These are phyloP conservation scores for Colletotrichum navitas DNA, from an alignment of 2,329 filamentous ascomycete species.

Conservation along the genomic window DNA sequence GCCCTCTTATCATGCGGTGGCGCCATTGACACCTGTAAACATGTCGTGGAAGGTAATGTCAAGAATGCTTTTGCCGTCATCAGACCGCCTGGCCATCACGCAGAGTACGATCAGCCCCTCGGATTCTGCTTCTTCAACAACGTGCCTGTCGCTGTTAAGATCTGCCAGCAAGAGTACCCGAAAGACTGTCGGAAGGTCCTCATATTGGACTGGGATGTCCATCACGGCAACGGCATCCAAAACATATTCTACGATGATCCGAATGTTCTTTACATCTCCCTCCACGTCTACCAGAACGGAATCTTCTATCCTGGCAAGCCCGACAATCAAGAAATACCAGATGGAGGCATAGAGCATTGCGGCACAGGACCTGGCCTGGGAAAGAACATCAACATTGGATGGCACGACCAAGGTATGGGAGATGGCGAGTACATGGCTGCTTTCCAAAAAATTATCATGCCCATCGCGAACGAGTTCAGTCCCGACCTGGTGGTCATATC, in stretches of 20 bases:
- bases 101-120: conserved; percentile 86
- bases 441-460: conserved; percentile 97
- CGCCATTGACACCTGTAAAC: conserved; percentile 94
- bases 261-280: conserved; percentile 94
- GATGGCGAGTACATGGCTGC: conserved; percentile 97
- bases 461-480: conserved; percentile 91
- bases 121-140: conserved; percentile 99
- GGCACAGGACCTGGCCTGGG: conserved; percentile 68
- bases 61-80: conserved; percentile 98
- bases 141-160: conserved; percentile 89
- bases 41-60: conserved; percentile 84
- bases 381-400: conserved; percentile 76
- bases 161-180: conserved; percentile 86
- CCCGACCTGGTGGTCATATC: conserved; percentile 96
- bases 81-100: conserved; percentile 94
- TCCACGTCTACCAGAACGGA: conserved; percentile 89
- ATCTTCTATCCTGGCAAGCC: conserved; percentile 84
- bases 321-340: conserved; percentile 67
- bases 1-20: conserved; percentile 89
- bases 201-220: conserved; percentile 91
- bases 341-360: conserved; percentile 72
- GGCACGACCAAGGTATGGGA: conserved; percentile 83
- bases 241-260: conserved; percentile 96
- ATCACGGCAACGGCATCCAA: conserved; percentile 91
- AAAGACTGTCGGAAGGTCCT: conserved; percentile 87